phyloP scores from a whole-genome alignment of 164 flowering plant genomes.

The Vitis cinerea region DNA sequence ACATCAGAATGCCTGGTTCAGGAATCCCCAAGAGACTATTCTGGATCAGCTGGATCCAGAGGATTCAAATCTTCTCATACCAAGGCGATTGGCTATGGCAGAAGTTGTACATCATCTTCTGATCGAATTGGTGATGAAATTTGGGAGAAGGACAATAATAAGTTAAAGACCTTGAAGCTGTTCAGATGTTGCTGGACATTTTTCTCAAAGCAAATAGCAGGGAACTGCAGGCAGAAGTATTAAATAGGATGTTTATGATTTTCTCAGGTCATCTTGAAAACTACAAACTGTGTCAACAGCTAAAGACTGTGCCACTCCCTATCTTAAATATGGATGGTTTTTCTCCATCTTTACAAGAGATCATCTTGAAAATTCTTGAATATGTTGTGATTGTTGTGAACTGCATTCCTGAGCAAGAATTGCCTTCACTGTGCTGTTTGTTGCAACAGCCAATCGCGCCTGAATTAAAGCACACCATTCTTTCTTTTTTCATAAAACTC shows the following conservation, averaged over 20 bases:
- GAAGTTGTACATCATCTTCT: constrained; percentile 58
- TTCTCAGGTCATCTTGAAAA: constrained; percentile 96
- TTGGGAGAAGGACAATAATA: constrained; percentile 74
- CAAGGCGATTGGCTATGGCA: constrained; percentile 52
- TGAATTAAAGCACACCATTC: constrained; percentile 77
- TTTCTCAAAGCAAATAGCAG: constrained; percentile 5
- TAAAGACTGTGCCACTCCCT: constrained; percentile 91
- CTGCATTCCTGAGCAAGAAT: too few relatives aligned
- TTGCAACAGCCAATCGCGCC: constrained; percentile 87
- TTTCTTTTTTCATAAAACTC: constrained; percentile 90
- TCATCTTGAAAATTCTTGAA: too few relatives aligned
- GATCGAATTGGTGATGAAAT: constrained; percentile 62
- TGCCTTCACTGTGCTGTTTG: constrained; percentile 77
- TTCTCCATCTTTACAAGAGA: too few relatives aligned
- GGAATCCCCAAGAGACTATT: constrained; percentile 14
- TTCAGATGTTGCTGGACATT: constrained; percentile 32
- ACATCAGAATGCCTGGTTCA: too few relatives aligned
- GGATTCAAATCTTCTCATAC: constrained; percentile 43
- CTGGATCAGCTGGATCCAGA: constrained; percentile 38
- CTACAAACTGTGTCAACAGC: constrained; percentile 86
- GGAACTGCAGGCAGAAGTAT: constrained; percentile 87
- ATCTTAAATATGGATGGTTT: constrained; percentile 47
- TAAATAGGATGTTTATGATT: constrained; percentile 92
- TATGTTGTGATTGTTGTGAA: too few relatives aligned
- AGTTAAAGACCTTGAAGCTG: constrained; percentile 95